A percentile compares a stretch with the other conserved stretches of the same genome.
Evolutionary conservation across 441 rosid genomes (phyloP).

Genomic region (Populus hybrid): DNA sequence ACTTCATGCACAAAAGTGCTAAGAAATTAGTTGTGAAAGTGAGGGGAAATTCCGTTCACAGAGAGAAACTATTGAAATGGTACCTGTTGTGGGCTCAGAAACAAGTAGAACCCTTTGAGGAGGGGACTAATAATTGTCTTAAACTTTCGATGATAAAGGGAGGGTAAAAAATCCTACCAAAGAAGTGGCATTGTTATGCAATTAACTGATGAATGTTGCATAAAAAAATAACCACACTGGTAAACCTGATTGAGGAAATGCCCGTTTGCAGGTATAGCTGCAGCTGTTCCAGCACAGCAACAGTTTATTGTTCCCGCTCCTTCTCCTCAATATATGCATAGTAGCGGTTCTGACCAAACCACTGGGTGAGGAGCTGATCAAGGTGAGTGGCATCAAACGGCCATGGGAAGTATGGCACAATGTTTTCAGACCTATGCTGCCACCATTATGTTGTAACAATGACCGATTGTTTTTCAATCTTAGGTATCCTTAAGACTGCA

Average conservation of each 20-base stretch:
- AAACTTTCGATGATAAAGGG: not conserved
- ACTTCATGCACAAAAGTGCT: not conserved
- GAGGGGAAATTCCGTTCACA: not conserved
- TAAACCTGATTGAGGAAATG: conserved; percentile 12
- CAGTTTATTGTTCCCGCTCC: conserved; percentile 72
- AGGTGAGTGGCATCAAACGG: conserved; percentile 35
- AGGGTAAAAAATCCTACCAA: not conserved
- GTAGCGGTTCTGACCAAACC: conserved; percentile 80
- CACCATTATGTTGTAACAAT: not conserved
- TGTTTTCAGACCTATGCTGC: conserved; percentile 8
- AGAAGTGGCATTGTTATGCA: not conserved
- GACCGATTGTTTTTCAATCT: conserved; percentile 1
- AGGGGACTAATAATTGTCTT: not conserved
- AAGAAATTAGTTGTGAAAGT: conserved; percentile 3
- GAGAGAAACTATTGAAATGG: not conserved
- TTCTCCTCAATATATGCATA: conserved; percentile 61
- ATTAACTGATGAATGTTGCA: not conserved
- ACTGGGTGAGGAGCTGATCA: conserved; percentile 64
- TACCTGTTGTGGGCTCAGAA: not conserved
- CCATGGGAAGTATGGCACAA: not conserved
- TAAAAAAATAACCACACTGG: not conserved
- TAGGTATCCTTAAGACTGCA: conserved; percentile 77
- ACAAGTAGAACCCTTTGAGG: not conserved
- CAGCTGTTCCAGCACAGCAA: conserved; percentile 58
- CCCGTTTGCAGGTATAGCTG: conserved; percentile 39